These are phyloP conservation scores for Penicillium dipodomyicola DNA, from an alignment of 495 filamentous ascomycete species.

Conservation along the genomic window DNA sequence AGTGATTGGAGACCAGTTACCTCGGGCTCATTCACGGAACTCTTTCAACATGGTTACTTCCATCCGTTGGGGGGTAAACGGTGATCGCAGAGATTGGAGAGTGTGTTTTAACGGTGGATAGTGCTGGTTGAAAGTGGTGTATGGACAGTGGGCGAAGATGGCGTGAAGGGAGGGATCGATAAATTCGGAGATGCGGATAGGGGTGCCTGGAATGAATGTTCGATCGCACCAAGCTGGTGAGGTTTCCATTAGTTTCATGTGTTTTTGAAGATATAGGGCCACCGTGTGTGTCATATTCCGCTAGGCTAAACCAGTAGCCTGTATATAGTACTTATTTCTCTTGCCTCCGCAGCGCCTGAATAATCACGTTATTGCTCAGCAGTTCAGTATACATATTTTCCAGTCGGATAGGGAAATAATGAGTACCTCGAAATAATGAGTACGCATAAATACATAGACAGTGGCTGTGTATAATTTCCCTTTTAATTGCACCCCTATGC, in stretches of 20 bases:
- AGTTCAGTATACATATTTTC: too few relatives aligned
- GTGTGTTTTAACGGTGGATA: constrained; percentile 32
- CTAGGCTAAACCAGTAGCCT: too few relatives aligned
- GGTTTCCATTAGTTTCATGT: not conserved
- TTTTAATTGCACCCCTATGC: too few relatives aligned
- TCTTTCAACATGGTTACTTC: constrained; percentile 41
- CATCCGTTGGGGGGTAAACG: constrained; percentile 37
- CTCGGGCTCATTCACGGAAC: constrained; percentile 19
- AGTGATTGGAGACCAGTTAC: constrained; percentile 32
- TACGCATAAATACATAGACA: too few relatives aligned
- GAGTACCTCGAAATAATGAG: too few relatives aligned
- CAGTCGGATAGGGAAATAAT: too few relatives aligned
- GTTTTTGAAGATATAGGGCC: too few relatives aligned
- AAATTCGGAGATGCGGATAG: constrained; percentile 39
- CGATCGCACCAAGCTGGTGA: constrained; percentile 34
- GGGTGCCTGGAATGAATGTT: constrained; percentile 33
- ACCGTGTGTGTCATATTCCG: too few relatives aligned
- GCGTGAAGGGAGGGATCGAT: constrained; percentile 40
- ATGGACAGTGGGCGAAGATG: constrained; percentile 41
- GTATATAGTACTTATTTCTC: too few relatives aligned
- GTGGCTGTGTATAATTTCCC: too few relatives aligned
- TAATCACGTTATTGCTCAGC: too few relatives aligned
- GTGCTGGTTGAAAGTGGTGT: constrained; percentile 37
- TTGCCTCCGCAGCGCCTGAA: too few relatives aligned
- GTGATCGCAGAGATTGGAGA: constrained; percentile 36